Evolutionary conservation across 1,139 yeast genomes (phyloP).

Genomic region (Diutina mesorugosa): DNA sequence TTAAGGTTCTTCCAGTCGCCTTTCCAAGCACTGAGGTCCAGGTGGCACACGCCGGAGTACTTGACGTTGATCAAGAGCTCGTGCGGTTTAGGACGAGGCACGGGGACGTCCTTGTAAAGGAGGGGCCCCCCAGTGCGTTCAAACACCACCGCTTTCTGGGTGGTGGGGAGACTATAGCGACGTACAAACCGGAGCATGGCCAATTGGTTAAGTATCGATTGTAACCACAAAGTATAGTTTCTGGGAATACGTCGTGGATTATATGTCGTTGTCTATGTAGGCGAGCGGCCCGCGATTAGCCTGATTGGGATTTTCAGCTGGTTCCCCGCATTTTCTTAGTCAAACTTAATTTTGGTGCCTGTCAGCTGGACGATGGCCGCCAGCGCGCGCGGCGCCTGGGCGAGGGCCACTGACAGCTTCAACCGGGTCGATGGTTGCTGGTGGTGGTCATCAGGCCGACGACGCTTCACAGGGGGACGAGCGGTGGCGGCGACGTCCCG

Average conservation of each 20-base stretch:
- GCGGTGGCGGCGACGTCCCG: not conserved
- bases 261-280: not conserved
- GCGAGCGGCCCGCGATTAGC: not conserved
- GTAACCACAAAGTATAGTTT: no score
- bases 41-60: slow-evolving; percentile 59
- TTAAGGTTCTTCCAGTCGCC: slow-evolving; percentile 54
- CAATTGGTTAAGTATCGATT: not conserved
- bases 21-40: slow-evolving; percentile 61
- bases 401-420: slow-evolving; percentile 79
- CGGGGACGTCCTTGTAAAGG: slow-evolving; percentile 49
- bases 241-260: not conserved
- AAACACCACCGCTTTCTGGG: slow-evolving; percentile 63
- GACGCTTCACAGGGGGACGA: not conserved
- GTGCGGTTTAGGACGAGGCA: slow-evolving; percentile 45
- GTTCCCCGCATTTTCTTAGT: slow-evolving; percentile 9
- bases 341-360: slow-evolving; percentile 79
- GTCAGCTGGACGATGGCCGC: slow-evolving; percentile 80
- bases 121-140: slow-evolving; percentile 57
- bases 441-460: not conserved
- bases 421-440: slow-evolving; percentile 25
- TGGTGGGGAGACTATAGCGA: slow-evolving; percentile 33
- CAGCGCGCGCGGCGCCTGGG: slow-evolving; percentile 80
- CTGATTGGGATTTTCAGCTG: not conserved
- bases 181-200: not conserved
- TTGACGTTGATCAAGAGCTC: slow-evolving; percentile 50